Conservation (phyloP, 345 rosid genomes). For the Brassica juncea region DNA sequence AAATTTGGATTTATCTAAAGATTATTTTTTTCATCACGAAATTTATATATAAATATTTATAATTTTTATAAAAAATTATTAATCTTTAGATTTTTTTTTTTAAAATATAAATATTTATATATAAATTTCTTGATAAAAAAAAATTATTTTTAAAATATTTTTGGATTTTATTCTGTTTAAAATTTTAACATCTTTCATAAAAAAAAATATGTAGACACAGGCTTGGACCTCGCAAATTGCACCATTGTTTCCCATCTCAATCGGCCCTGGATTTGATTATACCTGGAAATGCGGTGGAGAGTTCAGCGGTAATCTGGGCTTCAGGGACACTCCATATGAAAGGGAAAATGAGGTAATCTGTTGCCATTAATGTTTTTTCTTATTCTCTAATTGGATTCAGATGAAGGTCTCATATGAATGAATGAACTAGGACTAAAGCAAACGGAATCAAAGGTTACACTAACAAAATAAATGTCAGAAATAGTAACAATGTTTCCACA, state of each 20-base stretch:
- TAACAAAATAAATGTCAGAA: background rate
- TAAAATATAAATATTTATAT: too few species aligned
- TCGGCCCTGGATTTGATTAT: background rate
- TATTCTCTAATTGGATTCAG: background rate
- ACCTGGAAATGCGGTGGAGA: slow-evolving; percentile 76
- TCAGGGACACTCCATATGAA: slow-evolving; percentile 91
- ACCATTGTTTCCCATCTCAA: too few species aligned
- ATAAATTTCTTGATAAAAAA: background rate
- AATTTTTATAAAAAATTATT: too few species aligned
- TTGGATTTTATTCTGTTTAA: too few species aligned
- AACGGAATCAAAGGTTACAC: background rate
- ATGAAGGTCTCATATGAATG: background rate
- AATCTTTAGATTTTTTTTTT: too few species aligned
- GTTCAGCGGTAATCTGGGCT: slow-evolving; percentile 86
- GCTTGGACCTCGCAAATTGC: too few species aligned
- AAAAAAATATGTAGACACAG: too few species aligned
- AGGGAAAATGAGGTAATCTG: slow-evolving; percentile 71
- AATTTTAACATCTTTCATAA: too few species aligned
- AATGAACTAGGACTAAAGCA: background rate
- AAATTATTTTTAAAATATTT: too few species aligned
- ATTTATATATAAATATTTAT: too few species aligned
- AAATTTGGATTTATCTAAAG: background rate
- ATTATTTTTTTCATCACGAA: too few species aligned
- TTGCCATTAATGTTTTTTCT: slow-evolving; percentile 14
- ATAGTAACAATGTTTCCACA: background rate